These are phyloP conservation scores for Medakamo hakoo DNA, from an alignment of 139 green algal species.

Conservation along the genomic window DNA sequence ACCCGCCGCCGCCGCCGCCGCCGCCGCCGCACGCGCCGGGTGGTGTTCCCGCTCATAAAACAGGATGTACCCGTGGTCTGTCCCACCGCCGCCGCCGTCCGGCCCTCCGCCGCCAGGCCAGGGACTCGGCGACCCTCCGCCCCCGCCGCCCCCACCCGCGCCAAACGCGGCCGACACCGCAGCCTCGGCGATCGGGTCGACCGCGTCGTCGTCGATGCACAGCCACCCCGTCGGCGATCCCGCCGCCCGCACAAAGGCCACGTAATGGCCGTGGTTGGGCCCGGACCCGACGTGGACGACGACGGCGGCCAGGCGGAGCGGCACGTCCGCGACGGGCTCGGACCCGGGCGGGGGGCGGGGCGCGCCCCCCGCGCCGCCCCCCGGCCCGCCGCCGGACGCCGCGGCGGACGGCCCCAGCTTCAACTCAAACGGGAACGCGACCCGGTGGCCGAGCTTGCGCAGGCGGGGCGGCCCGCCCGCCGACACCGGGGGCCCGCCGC, in stretches of 20 bases:
- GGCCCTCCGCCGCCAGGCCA: slow-evolving; percentile 28
- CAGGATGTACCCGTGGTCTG: slow-evolving; percentile 95
- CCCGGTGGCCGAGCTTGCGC: slow-evolving; percentile 89
- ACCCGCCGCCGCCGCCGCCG: too few species aligned
- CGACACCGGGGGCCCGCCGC: background rate
- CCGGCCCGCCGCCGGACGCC: too few species aligned
- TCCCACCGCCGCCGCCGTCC: too few species aligned
- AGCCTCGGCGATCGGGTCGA: slow-evolving; percentile 59
- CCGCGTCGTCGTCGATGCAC: slow-evolving; percentile 22
- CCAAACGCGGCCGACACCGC: slow-evolving; percentile 76
- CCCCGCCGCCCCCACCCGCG: slow-evolving; percentile 5
- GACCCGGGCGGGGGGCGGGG: too few species aligned
- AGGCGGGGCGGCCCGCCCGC: slow-evolving; percentile 21
- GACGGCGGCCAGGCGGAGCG: slow-evolving; percentile 54
- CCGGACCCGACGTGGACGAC: slow-evolving; percentile 92
- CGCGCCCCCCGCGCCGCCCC: too few species aligned
- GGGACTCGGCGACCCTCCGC: too few species aligned
- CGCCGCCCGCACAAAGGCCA: background rate
- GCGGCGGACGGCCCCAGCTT: slow-evolving; percentile 41
- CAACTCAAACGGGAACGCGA: slow-evolving; percentile 93
- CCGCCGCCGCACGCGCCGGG: too few species aligned
- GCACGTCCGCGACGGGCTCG: background rate
- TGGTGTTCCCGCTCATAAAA: slow-evolving; percentile 61
- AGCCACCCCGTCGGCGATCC: background rate
- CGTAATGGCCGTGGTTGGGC: slow-evolving; percentile 67